Evolutionary conservation across 2,329 filamentous ascomycete genomes (phyloP).

Genomic region (Aspergillus brunneoviolaceus): DNA sequence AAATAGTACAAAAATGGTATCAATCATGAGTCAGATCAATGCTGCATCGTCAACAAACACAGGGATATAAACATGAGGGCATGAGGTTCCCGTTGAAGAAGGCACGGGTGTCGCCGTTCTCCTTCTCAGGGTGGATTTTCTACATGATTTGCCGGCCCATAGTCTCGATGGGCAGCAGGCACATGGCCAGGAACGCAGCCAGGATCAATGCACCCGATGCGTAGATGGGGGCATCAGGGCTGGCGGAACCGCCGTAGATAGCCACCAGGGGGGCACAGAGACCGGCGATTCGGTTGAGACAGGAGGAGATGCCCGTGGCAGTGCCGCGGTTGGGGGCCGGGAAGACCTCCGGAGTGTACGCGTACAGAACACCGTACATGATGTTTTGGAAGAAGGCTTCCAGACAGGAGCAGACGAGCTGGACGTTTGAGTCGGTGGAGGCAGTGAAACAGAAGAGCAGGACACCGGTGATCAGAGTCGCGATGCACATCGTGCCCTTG

Average conservation of each 20-base stretch:
- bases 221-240: slow-evolving; percentile 47
- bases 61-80: not conserved
- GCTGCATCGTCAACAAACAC: not conserved
- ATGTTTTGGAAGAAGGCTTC: slow-evolving; percentile 59
- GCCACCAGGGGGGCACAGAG: slow-evolving; percentile 48
- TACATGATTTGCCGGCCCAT: slow-evolving; percentile 45
- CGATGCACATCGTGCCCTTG: slow-evolving; percentile 56
- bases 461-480: slow-evolving; percentile 53
- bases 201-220: slow-evolving; percentile 46
- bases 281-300: slow-evolving; percentile 46
- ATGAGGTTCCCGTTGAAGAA: not conserved
- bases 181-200: slow-evolving; percentile 48
- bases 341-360: slow-evolving; percentile 61
- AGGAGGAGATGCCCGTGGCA: slow-evolving; percentile 51
- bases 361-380: slow-evolving; percentile 59
- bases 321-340: slow-evolving; percentile 56
- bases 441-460: slow-evolving; percentile 58
- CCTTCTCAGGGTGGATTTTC: not conserved
- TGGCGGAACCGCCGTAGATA: slow-evolving; percentile 39
- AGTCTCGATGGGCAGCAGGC: slow-evolving; percentile 48
- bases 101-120: too few species aligned
- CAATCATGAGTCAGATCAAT: not conserved
- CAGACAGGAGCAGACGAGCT: slow-evolving; percentile 53
- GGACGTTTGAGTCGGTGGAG: slow-evolving; percentile 48
- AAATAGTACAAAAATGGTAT: not conserved